These are phyloP conservation scores for Mucor indicus DNA, from an alignment of 371 early-diverging fungal species.

Conservation along the genomic window DNA sequence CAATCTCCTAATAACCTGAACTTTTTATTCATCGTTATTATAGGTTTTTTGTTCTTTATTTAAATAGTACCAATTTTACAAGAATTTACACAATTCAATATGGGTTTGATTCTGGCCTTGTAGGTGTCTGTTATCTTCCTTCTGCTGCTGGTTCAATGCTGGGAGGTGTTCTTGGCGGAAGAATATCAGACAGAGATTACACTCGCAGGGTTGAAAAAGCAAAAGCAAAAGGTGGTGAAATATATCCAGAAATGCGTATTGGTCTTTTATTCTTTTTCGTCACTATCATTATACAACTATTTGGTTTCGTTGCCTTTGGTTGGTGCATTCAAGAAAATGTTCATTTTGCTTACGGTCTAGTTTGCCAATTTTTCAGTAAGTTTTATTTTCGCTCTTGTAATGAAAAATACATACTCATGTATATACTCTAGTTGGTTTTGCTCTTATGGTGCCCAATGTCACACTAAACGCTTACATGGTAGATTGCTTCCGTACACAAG, in stretches of 20 bases:
- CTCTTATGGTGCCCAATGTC: constrained; percentile 35
- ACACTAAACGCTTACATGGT: constrained; percentile 39
- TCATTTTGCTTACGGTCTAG: constrained; percentile 36
- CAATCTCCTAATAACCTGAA: not conserved
- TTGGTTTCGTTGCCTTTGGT: constrained; percentile 32
- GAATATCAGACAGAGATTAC: constrained; percentile 30
- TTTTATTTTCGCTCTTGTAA: not conserved
- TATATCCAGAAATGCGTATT: constrained; percentile 38
- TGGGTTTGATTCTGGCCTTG: constrained; percentile 22
- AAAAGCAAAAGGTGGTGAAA: constrained; percentile 7
- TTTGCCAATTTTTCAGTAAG: constrained; percentile 39
- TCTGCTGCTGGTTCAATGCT: constrained; percentile 28
- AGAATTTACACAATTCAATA: constrained; percentile 34
- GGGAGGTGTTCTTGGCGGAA: constrained; percentile 34
- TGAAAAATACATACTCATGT: not conserved
- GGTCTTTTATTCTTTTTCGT: constrained; percentile 21
- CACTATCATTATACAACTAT: constrained; percentile 15
- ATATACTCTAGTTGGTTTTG: constrained; percentile 24
- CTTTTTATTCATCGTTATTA: not conserved
- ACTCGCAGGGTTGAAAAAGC: constrained; percentile 19
- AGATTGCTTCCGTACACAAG: constrained; percentile 35
- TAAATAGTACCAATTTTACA: constrained; percentile 32
- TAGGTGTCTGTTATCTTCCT: constrained; percentile 37
- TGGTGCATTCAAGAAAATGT: constrained; percentile 42
- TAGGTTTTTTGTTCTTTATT: constrained; percentile 30